Evolutionary conservation across 768 basidiomycete genomes (phyloP), one percentile per base, ranked within the genome.

Genomic region (Rhodocollybia butyracea): DNA sequence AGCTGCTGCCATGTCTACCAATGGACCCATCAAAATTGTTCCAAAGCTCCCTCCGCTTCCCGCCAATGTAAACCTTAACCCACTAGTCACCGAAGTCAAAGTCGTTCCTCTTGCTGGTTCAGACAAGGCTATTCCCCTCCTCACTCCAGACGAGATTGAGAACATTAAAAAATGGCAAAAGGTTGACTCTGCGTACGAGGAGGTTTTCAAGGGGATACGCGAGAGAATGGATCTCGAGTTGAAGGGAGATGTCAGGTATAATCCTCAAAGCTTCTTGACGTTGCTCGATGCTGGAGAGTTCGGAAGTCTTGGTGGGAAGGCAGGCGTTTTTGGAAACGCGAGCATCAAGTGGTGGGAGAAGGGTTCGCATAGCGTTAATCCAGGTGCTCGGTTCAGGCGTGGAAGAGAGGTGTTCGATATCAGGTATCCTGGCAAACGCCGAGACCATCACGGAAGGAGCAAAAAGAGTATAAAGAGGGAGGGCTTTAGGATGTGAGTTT

Each of bases 401-500:
- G 73, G 79, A 62, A 67, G 65, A 45, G 80, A 83, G 56, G 76
- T 21, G 13, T 58, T 60, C 31, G 59, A 58, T 51, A 54, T 80
- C n/a, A 64, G 70, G 53, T 75, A 79, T 72, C 72, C 77, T 41
- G 60, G 71, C 63, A 59, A 60, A 42, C 1, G 67, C 62, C 24
- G 48, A 54, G 56, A 61, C 19, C 31, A 71, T 24, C 52, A 54
- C 24, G 75, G 62, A 72, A 58, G 59, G 51, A 27, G 77, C 60
- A 77, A 74, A 64, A 84, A 84, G 66, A 69, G 71, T 12, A 78
- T 80, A 21, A 80, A 74, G 63, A 75, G 87, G 47, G 88, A 90
- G 65, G 88, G 88, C 21, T 68, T 92, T 63, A 83, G 77, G 67
- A 75, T 92, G 91, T 94, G 65, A 75, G 90, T 85, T 58, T 61